Base-by-base conservation (phyloP, 164 flowering plant genomes). In the Aristolochia fimbriata region DNA sequence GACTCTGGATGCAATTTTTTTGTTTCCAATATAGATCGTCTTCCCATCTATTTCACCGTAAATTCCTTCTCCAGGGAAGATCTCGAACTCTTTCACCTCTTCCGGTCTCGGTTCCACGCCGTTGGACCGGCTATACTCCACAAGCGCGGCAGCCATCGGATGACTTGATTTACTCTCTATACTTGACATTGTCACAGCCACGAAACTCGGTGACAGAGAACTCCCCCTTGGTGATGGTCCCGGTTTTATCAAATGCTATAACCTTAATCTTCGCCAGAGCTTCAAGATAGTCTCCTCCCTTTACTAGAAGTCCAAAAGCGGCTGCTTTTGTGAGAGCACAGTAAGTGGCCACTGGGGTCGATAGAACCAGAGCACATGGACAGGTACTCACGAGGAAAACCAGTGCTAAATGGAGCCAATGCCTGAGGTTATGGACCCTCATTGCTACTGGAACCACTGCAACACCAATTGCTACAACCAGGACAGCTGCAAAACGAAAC, bases 101-200 rank as follows among this genome's bases (percentile, higher is more conserved):
- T 90, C 96, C 2, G 95, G 86, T 52, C 72, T 77, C 25, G 89
- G 86, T 64, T 80, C 80, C 19, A 90, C 63, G 0, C 79, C 70
- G 25, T 61, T 72, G 0, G 70, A 65, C 37, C 63, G 65, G 55
- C 79, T 89, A 45, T 83, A 84, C 51, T 86, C 86, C 4, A 90
- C 76, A n/a, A 93, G 77, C 12, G 97, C 89, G 16, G 71, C 78
- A 14, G 97, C 96, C 85, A 93, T 79, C 64, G 97, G 96, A 74
- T 93, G 99, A 68, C 95, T 82, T 12, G 99, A 90, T 72, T 88
- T 93, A 60, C 94, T 81, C 77, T 93, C 99, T 11, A 90, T 80
- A 79, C 99, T 93, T 48, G 24, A 67, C 52, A 12, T 17, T 13
- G 13, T 9, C n/a, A 84, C 70, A 21, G 86, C 60, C 43, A 37